phyloP scores from a whole-genome alignment of 2,329 filamentous ascomycete species.

The Fusarium armeniacum region DNA sequence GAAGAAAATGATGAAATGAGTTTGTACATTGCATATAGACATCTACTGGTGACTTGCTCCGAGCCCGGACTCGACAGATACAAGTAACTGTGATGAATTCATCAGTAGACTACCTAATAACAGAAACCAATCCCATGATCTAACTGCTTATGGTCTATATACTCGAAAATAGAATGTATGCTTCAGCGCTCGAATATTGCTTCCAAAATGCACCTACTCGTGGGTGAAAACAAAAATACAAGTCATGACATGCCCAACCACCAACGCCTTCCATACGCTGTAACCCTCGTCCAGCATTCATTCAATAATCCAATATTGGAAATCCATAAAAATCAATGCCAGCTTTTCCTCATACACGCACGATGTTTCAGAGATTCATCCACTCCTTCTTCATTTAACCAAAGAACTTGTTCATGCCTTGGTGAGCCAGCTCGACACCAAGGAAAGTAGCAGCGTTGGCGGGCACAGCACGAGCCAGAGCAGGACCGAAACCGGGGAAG shows the following conservation, averaged over 20 bases:
- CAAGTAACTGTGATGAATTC: background rate
- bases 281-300: conserved; percentile 14
- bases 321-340: conserved; percentile 19
- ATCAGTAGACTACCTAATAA: conserved; percentile 17
- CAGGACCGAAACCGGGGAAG: conserved; percentile 96
- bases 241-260: conserved; percentile 31
- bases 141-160: conserved; percentile 27
- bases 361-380: conserved; percentile 5
- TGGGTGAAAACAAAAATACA: conserved; percentile 19
- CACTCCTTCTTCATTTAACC: conserved; percentile 50
- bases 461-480: conserved; percentile 90
- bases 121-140: conserved; percentile 17
- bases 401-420: conserved; percentile 84
- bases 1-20: conserved; percentile 5
- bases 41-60: background rate
- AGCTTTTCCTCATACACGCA: conserved; percentile 26
- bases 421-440: conserved; percentile 86
- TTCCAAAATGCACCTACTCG: conserved; percentile 22
- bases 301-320: conserved; percentile 8
- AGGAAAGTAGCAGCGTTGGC: conserved; percentile 97
- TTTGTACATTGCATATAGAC: background rate
- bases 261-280: conserved; percentile 36
- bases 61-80: background rate
- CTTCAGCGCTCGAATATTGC: conserved; percentile 29
- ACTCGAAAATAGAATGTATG: conserved; percentile 30